These are phyloP conservation scores for Xylaria sp. DNA, from an alignment of 2,329 filamentous ascomycete genomes.

Conservation along the genomic window DNA sequence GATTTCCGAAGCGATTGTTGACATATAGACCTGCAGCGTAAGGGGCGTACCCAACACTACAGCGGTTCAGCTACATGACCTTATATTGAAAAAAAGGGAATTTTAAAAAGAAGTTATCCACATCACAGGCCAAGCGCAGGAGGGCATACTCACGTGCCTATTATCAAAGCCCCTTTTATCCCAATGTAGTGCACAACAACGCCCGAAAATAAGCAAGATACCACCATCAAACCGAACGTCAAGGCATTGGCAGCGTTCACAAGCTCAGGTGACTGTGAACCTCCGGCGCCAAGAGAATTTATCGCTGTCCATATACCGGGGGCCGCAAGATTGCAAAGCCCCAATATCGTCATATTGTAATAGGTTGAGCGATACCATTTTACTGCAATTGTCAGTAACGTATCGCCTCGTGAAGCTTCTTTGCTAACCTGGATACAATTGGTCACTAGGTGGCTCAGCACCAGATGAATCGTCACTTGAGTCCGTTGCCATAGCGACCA, in stretches of 20 bases:
- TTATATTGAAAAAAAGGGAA: too few species aligned
- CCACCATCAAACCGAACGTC: constrained; percentile 78
- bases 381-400: constrained; percentile 52
- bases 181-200: constrained; percentile 74
- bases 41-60: constrained; percentile 73
- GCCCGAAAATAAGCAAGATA: constrained; percentile 75
- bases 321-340: constrained; percentile 75
- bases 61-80: constrained; percentile 17
- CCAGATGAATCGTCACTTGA: constrained; percentile 22
- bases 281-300: constrained; percentile 78
- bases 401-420: constrained; percentile 13
- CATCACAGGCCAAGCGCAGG: constrained; percentile 12
- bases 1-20: constrained; percentile 75
- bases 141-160: constrained; percentile 66
- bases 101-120: too few species aligned
- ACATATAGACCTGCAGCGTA: constrained; percentile 78
- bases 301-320: constrained; percentile 79
- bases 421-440: constrained; percentile 26
- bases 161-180: constrained; percentile 76
- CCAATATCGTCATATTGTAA: constrained; percentile 78
- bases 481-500: constrained; percentile 15
- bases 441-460: constrained; percentile 19
- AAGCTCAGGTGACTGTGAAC: constrained; percentile 71
- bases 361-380: constrained; percentile 79
- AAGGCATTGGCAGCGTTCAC: constrained; percentile 78